Percentiles rank a stretch among this genome's conserved stretches.
These are phyloP conservation scores for Vishniacozyma victoriae DNA, from an alignment of 768 basidiomycete genomes.

Conservation along the genomic window DNA sequence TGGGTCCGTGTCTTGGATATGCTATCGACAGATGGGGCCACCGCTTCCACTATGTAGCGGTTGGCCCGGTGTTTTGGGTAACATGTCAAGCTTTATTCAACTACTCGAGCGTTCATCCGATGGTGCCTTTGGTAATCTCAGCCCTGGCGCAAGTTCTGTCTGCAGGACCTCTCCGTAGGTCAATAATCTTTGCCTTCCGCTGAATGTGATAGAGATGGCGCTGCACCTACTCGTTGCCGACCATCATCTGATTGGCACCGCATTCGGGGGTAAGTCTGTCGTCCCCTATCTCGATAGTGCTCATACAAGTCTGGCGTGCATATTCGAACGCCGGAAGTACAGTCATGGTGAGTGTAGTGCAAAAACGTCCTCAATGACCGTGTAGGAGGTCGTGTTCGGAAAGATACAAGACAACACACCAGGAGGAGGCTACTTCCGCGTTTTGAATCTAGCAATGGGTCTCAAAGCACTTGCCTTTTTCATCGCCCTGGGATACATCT, in stretches of 20 bases:
- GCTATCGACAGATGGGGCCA: slow-evolving; percentile 4
- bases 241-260: slow-evolving; percentile 1
- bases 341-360: too few species aligned
- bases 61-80: slow-evolving; percentile 12
- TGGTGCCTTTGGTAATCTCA: slow-evolving; percentile 6
- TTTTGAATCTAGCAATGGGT: slow-evolving; percentile 5
- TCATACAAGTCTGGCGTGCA: background rate
- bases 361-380: too few species aligned
- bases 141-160: slow-evolving; percentile 1
- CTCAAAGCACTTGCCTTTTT: slow-evolving; percentile 7
- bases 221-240: background rate
- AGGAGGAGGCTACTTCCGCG: slow-evolving; percentile 2
- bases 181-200: background rate
- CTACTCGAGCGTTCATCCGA: slow-evolving; percentile 4
- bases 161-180: background rate
- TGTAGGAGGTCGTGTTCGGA: slow-evolving; percentile 4
- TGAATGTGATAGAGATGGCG: background rate
- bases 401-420: slow-evolving; percentile 4
- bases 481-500: slow-evolving; percentile 2
- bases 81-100: slow-evolving; percentile 1
- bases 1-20: slow-evolving; percentile 5
- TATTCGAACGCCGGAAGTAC: slow-evolving; percentile 3
- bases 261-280: background rate
- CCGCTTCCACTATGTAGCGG: slow-evolving; percentile 7
- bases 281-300: background rate